A percentile compares a stretch with the other conserved stretches of the same genome.
phyloP scores from a whole-genome alignment of 352 stramenopile genomes.

The Phytophthora ramorum region DNA sequence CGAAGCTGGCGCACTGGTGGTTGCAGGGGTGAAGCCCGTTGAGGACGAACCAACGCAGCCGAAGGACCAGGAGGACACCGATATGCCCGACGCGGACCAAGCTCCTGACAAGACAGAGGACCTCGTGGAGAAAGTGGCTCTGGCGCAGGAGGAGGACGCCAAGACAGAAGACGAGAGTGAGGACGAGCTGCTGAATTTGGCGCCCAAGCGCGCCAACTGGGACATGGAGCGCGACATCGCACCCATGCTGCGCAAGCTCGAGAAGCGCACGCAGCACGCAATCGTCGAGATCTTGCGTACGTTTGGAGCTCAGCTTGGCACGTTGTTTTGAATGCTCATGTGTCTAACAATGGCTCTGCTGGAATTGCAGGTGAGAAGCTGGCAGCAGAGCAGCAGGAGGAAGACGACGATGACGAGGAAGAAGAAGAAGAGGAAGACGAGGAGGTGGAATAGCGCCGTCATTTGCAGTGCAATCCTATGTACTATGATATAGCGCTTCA shows the following conservation, averaged over 20 bases:
- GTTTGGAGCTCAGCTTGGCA: conserved; percentile 21
- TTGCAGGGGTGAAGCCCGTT: conserved; percentile 8
- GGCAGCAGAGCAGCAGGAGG: conserved; percentile 71
- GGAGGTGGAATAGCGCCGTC: conserved; percentile 1
- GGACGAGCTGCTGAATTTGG: conserved; percentile 74
- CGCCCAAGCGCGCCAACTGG: conserved; percentile 88
- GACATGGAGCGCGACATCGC: conserved; percentile 89
- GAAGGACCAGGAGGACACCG: conserved; percentile 30
- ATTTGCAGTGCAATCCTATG: conserved; percentile 29
- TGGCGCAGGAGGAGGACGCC: conserved; percentile 29
- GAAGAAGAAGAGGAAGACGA: conserved; percentile 25
- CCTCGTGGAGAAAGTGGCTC: conserved; percentile 34
- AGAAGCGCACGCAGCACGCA: conserved; percentile 84
- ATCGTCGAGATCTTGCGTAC: conserved; percentile 89
- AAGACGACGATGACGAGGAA: conserved; percentile 40
- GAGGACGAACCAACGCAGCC: conserved; percentile 21
- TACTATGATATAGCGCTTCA: conserved; percentile 33
- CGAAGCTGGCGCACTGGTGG: conserved; percentile 7
- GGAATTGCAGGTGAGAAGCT: conserved; percentile 77
- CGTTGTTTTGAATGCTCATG: not conserved
- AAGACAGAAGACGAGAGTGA: conserved; percentile 58
- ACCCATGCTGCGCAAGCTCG: conserved; percentile 88
- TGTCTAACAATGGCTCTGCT: not conserved
- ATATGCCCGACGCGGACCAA: conserved; percentile 5
- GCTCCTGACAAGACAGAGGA: conserved; percentile 5